These are phyloP conservation scores for Citrus sp. DNA, from an alignment of 345 rosid genomes.

Conservation along the genomic window DNA sequence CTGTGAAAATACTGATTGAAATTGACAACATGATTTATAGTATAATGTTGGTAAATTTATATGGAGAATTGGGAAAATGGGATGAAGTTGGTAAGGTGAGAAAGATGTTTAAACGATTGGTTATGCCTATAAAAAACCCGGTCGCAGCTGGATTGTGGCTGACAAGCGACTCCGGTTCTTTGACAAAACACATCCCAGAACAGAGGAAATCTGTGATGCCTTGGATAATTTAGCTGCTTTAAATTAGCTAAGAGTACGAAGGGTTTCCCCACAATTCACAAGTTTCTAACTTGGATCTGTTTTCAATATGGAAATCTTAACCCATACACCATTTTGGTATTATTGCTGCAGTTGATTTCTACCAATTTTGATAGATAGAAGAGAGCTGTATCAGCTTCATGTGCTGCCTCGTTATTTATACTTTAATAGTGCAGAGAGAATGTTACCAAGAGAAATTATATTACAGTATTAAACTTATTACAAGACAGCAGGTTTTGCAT, in stretches of 20 bases:
- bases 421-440: background rate
- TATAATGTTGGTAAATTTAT: slow-evolving; percentile 40
- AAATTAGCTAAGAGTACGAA: background rate
- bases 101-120: slow-evolving; percentile 27
- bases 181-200: slow-evolving; percentile 54
- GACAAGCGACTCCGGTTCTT: slow-evolving; percentile 48
- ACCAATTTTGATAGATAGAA: background rate
- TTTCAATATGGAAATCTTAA: background rate
- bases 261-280: background rate
- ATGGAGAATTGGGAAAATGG: slow-evolving; percentile 66
- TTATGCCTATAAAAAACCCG: slow-evolving; percentile 65
- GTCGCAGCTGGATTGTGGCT: slow-evolving; percentile 83
- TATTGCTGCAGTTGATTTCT: background rate
- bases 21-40: no score
- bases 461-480: background rate
- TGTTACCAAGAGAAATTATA: background rate
- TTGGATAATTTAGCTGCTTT: slow-evolving; percentile 37
- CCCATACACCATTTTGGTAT: background rate
- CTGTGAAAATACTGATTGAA: slow-evolving; percentile 17
- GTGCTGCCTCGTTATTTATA: background rate
- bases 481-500: background rate
- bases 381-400: background rate
- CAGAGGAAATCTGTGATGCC: slow-evolving; percentile 41
- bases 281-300: background rate
- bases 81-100: slow-evolving; percentile 10